Base-by-base conservation (phyloP, 306 rosid genomes). In the Ammopiptanthus mongolicus region DNA sequence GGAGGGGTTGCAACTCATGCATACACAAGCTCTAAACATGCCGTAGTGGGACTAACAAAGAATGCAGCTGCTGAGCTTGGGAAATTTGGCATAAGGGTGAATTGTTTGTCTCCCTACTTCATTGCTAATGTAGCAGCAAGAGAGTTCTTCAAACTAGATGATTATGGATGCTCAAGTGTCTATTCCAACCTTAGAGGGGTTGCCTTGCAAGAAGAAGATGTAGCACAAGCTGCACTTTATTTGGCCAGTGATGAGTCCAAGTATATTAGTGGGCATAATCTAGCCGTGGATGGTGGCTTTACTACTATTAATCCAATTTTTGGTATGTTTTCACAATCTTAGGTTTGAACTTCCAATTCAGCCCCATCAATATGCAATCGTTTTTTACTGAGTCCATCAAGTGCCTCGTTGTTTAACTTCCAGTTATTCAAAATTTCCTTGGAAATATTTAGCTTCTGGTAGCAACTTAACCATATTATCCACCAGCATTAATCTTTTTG, bases 1-100 rank as follows among this genome's bases (percentile, higher is more conserved):
- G 81, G 81, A 28, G 81, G 84, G 46, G 63, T 58, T 47, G 63
- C 84, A 19, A 55, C 72, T 10, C 84, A 79, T 42, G 87, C 87
- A 1, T 83, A 79, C 8, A 70, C 84, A 10, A 79, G 78, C 44
- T 79, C 87, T 18, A 83, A 79, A 29, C 81, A 83, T 64, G 85
- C 41, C 5, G 8, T 71, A 3, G 23, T 81, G 6, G 85, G 82
- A 25, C 59, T 82, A 14, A 29, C 75, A 8, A 82, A 48, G 79
- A 82, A 82, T 19, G 17, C 56, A n/a, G 82, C 82, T 0, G 71
- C 79, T 25, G 79, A 82, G 17, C 85, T 76, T 77, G 76, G 79
- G 1, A 58, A 56, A 17, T 64, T 22, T 57, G 64, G 69, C 37
- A 82, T 77, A 28, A 41, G 78, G 5, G 81, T 81, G 31, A 81